These are phyloP conservation scores for Ustilago loliicola DNA, from an alignment of 1,284 basidiomycete genomes.

Conservation along the genomic window DNA sequence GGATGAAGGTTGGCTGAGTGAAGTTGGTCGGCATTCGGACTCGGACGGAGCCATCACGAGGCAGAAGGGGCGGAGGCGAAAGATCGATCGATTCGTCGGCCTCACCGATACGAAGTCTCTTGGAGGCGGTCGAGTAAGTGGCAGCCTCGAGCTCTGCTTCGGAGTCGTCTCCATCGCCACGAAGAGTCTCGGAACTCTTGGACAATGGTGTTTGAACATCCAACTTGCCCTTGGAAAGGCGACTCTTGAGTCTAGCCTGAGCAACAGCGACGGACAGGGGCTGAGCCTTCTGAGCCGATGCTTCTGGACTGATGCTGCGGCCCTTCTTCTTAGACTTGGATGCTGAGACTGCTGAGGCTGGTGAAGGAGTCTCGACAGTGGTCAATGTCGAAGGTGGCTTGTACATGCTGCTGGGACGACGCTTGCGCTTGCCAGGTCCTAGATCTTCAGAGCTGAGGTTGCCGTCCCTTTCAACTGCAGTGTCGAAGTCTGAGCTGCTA, in stretches of 20 bases:
- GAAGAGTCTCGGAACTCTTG: slow-evolving; percentile 6
- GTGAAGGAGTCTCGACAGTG: slow-evolving; percentile 35
- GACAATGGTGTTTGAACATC: slow-evolving; percentile 15
- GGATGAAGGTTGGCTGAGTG: slow-evolving; percentile 52
- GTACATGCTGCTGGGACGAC: slow-evolving; percentile 63
- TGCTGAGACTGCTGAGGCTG: slow-evolving; percentile 15
- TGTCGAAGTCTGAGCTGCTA: slow-evolving; percentile 17
- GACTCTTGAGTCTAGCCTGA: slow-evolving; percentile 31
- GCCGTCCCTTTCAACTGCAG: slow-evolving; percentile 26
- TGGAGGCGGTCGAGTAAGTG: slow-evolving; percentile 5
- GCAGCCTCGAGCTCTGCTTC: slow-evolving; percentile 30
- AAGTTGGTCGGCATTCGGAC: slow-evolving; percentile 43
- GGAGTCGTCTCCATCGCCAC: slow-evolving; percentile 27
- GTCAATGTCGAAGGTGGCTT: slow-evolving; percentile 59
- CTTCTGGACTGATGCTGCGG: slow-evolving; percentile 43
- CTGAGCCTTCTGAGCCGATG: slow-evolving; percentile 19
- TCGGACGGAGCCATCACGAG: slow-evolving; percentile 41
- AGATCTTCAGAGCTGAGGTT: slow-evolving; percentile 22
- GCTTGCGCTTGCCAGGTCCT: slow-evolving; percentile 57
- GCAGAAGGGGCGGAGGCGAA: slow-evolving; percentile 51
- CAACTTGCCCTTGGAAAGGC: slow-evolving; percentile 26
- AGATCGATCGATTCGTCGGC: slow-evolving; percentile 33
- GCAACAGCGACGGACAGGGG: slow-evolving; percentile 16
- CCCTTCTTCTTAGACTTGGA: slow-evolving; percentile 49
- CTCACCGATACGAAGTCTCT: slow-evolving; percentile 32